Evolutionary conservation across 1,284 basidiomycete species (phyloP), one percentile per base, ranked within the genome.

Genomic region (Pyrrhoderma lamaoense): DNA sequence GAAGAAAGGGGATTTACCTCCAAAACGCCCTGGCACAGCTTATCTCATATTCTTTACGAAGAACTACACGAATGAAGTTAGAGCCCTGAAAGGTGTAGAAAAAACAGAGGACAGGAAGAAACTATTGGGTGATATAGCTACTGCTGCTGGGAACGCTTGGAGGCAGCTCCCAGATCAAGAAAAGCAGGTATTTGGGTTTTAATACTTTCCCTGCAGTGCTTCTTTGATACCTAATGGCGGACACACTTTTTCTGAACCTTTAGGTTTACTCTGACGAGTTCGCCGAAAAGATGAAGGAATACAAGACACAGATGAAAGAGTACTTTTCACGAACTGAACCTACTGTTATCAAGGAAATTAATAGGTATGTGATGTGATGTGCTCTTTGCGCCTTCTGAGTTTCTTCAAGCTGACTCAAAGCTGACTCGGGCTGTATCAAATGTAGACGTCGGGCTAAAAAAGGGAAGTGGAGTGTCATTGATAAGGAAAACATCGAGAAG

Each of bases 111-210:
- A 31, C 5, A 31, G 27, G 27, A 31, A 16, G 36, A 54, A 47
- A 13, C 22, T 22, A 49, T 45, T 46, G 42, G 49, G 13, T 22
- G 36, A 40, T 22, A 11, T 22, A 16, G 9, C 16, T 22, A 49
- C 34, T 22, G 51, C 43, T 19, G 46, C 47, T 3, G 37, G 11
- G 8, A 27, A 16, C 14, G 43, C 16, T 7, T 60, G 61, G 60
- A 40, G 47, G 13, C 13, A 37, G 2, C 38, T 64, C 19, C 48
- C 51, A 19, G 62, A 61, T 1, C 52, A 50, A n/a, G 59, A 57
- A 49, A 63, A 59, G 54, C 49, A 60, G 53, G 61, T 62, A 22
- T 16, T 52, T 48, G 3, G 7, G 4, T n/a, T n/a, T 22, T 16
- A 7, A 21, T 25, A 31, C 31, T 50, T 11, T 23, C 37, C 38